Base-by-base conservation (phyloP, 1,284 basidiomycete genomes). In the Cryptococcus hybrid region DNA sequence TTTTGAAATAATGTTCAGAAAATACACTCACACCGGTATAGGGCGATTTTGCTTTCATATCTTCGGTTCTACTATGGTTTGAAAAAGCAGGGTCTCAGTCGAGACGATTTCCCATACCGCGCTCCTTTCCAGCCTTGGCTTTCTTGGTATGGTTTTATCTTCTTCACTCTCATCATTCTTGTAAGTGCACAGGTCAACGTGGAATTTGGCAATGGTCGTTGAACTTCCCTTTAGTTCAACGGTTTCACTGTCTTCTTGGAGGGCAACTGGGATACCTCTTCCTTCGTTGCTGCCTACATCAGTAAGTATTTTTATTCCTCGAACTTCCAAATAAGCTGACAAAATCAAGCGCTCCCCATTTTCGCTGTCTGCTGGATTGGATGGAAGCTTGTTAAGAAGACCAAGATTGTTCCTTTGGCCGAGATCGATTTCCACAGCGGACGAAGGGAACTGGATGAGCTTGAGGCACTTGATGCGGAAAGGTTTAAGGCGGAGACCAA, bases 41-140 rank as follows among this genome's bases (percentile, higher is more conserved):
- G 70, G 66, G 74, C 83, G 52, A 89, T 91, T 75, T 85, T 87
- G 67, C 56, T 87, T 43, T 86, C 87, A 3, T 91, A 88, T 76
- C 71, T 89, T 54, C 84, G 82, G 74, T 92, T 90, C 83, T 84
- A 85, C 76, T 81, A 83, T 62, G 87, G 85, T 30, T 73, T 84
- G 69, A 82, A 80, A 68, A 75, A 65, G 39, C 86, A 88, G 66
- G 84, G 83, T 30, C 75, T 85, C 61, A 79, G 82, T 64, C 82
- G 88, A 62, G 80, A 71, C 53, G 70, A 68, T 66, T 84, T 77
- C 73, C 81, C 71, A 44, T 90, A 80, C 84, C 82, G 56, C 73
- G 84, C 84, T 75, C 55, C 83, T 77, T 69, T 84, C 73, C 80
- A 84, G 76, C 83, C 78, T 0, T 79, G 69, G 58, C 59, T 75